Conservation (phyloP, 768 basidiomycete genomes). For the Asterophora lycoperdoides region DNA sequence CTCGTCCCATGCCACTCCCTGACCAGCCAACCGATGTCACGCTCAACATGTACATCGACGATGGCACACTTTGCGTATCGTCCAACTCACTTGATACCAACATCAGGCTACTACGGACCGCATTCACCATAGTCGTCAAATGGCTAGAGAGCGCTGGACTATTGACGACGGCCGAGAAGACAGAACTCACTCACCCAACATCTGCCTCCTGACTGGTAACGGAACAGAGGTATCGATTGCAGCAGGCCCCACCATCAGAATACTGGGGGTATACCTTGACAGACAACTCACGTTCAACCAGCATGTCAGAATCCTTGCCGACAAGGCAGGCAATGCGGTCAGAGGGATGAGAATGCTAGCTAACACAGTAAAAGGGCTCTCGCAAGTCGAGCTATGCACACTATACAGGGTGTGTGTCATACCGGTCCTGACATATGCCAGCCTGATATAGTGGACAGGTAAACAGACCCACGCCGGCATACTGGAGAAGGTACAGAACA, state of each 20-base stretch:
- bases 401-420: slow-evolving; percentile 28
- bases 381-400: slow-evolving; percentile 22
- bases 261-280: slow-evolving; percentile 34
- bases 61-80: slow-evolving; percentile 26
- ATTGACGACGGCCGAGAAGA: slow-evolving; percentile 16
- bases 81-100: slow-evolving; percentile 19
- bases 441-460: too few relatives aligned
- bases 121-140: slow-evolving; percentile 10
- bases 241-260: slow-evolving; percentile 14
- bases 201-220: not conserved
- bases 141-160: slow-evolving; percentile 20
- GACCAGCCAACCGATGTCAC: too few relatives aligned
- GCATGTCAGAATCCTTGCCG: slow-evolving; percentile 24
- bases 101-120: slow-evolving; percentile 11
- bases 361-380: slow-evolving; percentile 31
- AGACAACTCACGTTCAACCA: slow-evolving; percentile 27
- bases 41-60: too few relatives aligned
- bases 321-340: slow-evolving; percentile 22
- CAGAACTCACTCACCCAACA: slow-evolving; percentile 17
- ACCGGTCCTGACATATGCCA: slow-evolving; percentile 30
- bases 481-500: slow-evolving; percentile 29
- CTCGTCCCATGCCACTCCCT: slow-evolving; percentile 4
- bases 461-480: too few relatives aligned
- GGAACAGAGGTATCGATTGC: not conserved
- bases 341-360: slow-evolving; percentile 26